Evolutionary conservation across 2,329 filamentous ascomycete genomes (phyloP).

Genomic region (Exophiala lecanii-corni): DNA sequence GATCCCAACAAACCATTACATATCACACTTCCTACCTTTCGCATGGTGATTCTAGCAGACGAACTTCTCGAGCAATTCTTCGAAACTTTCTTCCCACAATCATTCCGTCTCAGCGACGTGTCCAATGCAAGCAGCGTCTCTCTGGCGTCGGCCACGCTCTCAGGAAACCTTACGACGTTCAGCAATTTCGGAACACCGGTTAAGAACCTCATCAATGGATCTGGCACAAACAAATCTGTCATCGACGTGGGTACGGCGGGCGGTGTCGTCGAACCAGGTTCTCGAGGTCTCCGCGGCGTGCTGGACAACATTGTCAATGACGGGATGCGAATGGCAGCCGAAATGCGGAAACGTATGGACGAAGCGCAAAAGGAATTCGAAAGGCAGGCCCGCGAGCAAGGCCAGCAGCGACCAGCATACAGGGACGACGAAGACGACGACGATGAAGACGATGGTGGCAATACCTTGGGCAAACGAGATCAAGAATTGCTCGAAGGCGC

Average conservation of each 20-base stretch:
- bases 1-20: slow-evolving; percentile 90
- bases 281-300: slow-evolving; percentile 82
- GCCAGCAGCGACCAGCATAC: slow-evolving; percentile 37
- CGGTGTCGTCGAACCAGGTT: slow-evolving; percentile 58
- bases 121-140: slow-evolving; percentile 42
- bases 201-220: slow-evolving; percentile 37
- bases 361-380: slow-evolving; percentile 91
- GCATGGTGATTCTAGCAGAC: slow-evolving; percentile 96
- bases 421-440: slow-evolving; percentile 53
- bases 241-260: slow-evolving; percentile 41
- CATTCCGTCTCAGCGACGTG: slow-evolving; percentile 77
- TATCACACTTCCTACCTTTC: slow-evolving; percentile 94
- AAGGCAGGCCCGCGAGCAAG: slow-evolving; percentile 65
- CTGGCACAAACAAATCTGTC: slow-evolving; percentile 32
- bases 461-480: slow-evolving; percentile 42
- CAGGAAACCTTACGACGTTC: slow-evolving; percentile 78
- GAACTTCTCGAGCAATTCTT: slow-evolving; percentile 96
- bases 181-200: slow-evolving; percentile 59
- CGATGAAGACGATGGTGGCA: slow-evolving; percentile 40
- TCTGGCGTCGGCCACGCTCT: slow-evolving; percentile 39
- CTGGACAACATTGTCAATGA: slow-evolving; percentile 97
- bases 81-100: slow-evolving; percentile 88
- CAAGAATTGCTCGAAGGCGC: slow-evolving; percentile 68
- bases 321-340: slow-evolving; percentile 90
- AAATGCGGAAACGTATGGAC: slow-evolving; percentile 88